phyloP scores from a whole-genome alignment of 306 rosid genomes.

The Abrus precatorius region DNA sequence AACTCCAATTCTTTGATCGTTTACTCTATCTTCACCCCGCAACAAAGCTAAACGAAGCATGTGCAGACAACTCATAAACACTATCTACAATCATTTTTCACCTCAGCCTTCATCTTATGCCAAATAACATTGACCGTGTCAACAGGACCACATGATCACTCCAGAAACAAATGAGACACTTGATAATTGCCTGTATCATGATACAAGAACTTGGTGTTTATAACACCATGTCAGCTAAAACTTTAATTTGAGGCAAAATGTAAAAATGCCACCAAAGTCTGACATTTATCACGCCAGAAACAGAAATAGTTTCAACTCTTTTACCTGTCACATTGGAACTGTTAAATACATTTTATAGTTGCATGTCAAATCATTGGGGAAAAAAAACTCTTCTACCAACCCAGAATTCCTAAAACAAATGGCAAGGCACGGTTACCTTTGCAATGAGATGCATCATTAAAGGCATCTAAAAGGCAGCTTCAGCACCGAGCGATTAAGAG shows the following conservation, averaged over 20 bases:
- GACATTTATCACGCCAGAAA: slow-evolving; percentile 44
- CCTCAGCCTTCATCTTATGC: slow-evolving; percentile 55
- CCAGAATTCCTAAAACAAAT: slow-evolving; percentile 59
- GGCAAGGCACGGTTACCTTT: slow-evolving; percentile 64
- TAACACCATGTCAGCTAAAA: slow-evolving; percentile 54
- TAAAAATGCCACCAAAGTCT: slow-evolving; percentile 26
- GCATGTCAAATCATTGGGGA: slow-evolving; percentile 28
- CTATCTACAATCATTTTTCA: slow-evolving; percentile 43
- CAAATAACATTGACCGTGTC: slow-evolving; percentile 47
- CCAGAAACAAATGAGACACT: slow-evolving; percentile 59
- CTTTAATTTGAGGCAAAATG: slow-evolving; percentile 38
- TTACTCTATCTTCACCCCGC: slow-evolving; percentile 52
- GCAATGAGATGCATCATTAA: slow-evolving; percentile 47
- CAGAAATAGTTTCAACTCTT: slow-evolving; percentile 52
- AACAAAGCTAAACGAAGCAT: slow-evolving; percentile 42
- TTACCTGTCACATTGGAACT: slow-evolving; percentile 69
- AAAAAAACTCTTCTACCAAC: slow-evolving; percentile 50
- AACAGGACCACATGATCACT: slow-evolving; percentile 54
- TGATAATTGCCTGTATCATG: slow-evolving; percentile 57
- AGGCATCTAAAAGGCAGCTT: slow-evolving; percentile 55
- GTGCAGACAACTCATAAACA: slow-evolving; percentile 48
- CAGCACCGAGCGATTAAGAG: slow-evolving; percentile 57
- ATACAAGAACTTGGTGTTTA: slow-evolving; percentile 56
- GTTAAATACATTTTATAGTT: slow-evolving; percentile 47
- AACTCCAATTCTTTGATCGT: slow-evolving; percentile 38